Conservation (phyloP, 2,329 filamentous ascomycete genomes). For the Graphium sp. region DNA sequence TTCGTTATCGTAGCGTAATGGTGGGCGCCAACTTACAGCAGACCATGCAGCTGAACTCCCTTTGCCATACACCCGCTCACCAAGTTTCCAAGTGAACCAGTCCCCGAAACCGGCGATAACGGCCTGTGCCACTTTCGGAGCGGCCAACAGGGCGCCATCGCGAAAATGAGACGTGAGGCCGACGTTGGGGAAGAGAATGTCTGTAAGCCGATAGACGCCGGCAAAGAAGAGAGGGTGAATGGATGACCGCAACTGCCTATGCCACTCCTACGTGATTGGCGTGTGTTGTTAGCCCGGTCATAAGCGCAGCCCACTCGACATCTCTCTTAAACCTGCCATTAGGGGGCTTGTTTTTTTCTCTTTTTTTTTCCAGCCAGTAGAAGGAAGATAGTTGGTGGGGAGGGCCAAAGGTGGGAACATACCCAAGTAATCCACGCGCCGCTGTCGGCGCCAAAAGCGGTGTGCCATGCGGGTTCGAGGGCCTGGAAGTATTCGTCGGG, state of each 20-base stretch:
- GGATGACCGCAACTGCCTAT: conserved; percentile 70
- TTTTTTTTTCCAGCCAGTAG: no score
- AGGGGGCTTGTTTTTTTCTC: no score
- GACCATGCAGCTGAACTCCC: conserved; percentile 48
- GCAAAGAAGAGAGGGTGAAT: conserved; percentile 84
- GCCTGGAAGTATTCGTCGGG: conserved; percentile 97
- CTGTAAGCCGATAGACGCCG: conserved; percentile 47
- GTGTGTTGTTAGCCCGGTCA: no score
- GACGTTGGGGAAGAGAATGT: conserved; percentile 34
- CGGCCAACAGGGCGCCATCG: conserved; percentile 49
- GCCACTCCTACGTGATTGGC: conserved; percentile 66
- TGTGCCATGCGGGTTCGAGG: conserved; percentile 82
- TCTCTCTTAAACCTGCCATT: no score
- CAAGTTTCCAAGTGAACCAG: conserved; percentile 76
- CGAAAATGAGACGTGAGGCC: no score
- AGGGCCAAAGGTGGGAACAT: conserved; percentile 14
- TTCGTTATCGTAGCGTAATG: no score
- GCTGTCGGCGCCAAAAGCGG: conserved; percentile 61
- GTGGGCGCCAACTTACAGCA: conserved; percentile 35
- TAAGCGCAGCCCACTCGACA: no score
- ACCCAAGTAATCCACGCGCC: conserved; percentile 97
- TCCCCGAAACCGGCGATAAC: conserved; percentile 63
- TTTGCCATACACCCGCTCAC: conserved; percentile 53
- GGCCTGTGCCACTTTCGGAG: conserved; percentile 64
- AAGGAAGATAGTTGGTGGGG: not conserved